Base-by-base conservation (phyloP, 2,329 filamentous ascomycete genomes). In the Mollisiaceae sp. region DNA sequence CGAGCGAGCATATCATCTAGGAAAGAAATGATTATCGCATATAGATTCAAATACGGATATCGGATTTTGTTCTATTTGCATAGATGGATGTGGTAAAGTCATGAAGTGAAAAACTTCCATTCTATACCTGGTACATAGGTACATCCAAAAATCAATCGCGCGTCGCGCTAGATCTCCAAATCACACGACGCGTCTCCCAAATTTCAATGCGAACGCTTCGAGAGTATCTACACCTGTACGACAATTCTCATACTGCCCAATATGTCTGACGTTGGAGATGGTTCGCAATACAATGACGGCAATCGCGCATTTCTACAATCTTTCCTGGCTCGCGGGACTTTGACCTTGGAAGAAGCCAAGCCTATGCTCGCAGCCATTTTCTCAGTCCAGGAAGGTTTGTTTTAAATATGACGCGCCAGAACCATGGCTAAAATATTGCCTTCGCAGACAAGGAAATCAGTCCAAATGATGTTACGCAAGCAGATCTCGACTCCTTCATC, bases 301-400 rank as follows among this genome's bases (percentile, higher is more conserved):
- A 91, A 97, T 77, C 90, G 93, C 64, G 94, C 94, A 9, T 97
- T 99, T 75, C 83, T 98, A 0, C 95, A 99, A 79, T 91, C 92
- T 58, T 89, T 99, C 71, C 84, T 97, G 77, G 88, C 91, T 2
- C 88, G 89, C 59, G 91, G 91, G 24, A 87, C 88, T 54, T 83
- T 98, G 77, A 96, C 92, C 0, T 87, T 91, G 68, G 82, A 87
- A 61, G 88, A 96, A 73, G 89, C 89, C 14, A 88, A 88, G 73
- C 86, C 87, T 0, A 81, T 97, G 27, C 82, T 98, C 15, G 92
- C 94, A 2, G 86, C 85, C 38, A 94, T 98, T 62, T 82, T 90
- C 71, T 89, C 86, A 9, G 86, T 73, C 6, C 67, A 73, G 67
- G 70, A 74, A 64, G 67, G 74, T 73, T 56, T 43, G 66, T 24